These are phyloP conservation scores for Huntiella moniliformis DNA, from an alignment of 2,329 filamentous ascomycete genomes.

Conservation along the genomic window DNA sequence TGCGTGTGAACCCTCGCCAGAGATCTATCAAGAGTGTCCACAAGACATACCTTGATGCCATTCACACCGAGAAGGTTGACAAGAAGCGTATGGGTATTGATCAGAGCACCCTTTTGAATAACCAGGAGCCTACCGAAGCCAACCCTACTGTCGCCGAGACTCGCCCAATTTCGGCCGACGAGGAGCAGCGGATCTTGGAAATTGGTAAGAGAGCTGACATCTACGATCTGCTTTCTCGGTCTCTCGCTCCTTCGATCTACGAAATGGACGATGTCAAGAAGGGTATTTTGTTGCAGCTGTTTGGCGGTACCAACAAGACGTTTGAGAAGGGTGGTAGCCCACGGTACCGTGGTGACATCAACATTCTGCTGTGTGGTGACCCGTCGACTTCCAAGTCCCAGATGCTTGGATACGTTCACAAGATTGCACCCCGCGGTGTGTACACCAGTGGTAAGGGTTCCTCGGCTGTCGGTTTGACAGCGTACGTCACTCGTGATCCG, in stretches of 20 bases:
- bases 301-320: slow-evolving; percentile 93
- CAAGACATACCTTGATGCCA: slow-evolving; percentile 91
- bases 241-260: slow-evolving; percentile 84
- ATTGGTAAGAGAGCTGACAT: slow-evolving; percentile 68
- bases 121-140: slow-evolving; percentile 29
- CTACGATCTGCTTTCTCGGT: slow-evolving; percentile 80
- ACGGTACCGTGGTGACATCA: slow-evolving; percentile 93
- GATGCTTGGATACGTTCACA: slow-evolving; percentile 83
- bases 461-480: slow-evolving; percentile 64
- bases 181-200: slow-evolving; percentile 71
- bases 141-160: slow-evolving; percentile 32
- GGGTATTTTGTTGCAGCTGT: slow-evolving; percentile 87
- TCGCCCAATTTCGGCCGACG: slow-evolving; percentile 65
- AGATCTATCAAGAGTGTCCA: slow-evolving; percentile 85
- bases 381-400: slow-evolving; percentile 95
- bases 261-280: slow-evolving; percentile 99
- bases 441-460: slow-evolving; percentile 70
- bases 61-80: slow-evolving; percentile 93
- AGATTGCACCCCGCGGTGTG: slow-evolving; percentile 78
- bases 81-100: slow-evolving; percentile 88
- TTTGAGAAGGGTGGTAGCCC: slow-evolving; percentile 94
- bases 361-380: slow-evolving; percentile 88
- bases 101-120: slow-evolving; percentile 58
- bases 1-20: slow-evolving; percentile 85
- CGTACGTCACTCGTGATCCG: slow-evolving; percentile 63